A percentile compares a stretch with the other conserved stretches of the same genome.
phyloP scores from a whole-genome alignment of 306 rosid genomes.

The Adenanthera pavonina region DNA sequence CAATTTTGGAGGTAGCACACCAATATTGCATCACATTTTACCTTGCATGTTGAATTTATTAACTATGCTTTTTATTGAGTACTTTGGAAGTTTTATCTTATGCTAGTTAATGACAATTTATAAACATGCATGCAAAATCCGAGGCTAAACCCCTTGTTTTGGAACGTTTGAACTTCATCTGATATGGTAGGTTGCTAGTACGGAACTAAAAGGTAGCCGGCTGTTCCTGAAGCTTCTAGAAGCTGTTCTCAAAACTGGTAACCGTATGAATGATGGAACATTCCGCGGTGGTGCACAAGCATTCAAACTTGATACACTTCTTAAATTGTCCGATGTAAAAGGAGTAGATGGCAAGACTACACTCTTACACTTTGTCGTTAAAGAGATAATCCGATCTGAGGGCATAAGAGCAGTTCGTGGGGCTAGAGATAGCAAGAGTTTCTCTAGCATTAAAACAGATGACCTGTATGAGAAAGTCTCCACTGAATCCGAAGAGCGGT shows the following conservation, averaged over 20 bases:
- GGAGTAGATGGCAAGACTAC: slow-evolving; percentile 98
- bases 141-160: background rate
- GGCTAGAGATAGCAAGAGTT: slow-evolving; percentile 56
- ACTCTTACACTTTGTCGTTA: slow-evolving; percentile 90
- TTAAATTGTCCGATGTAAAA: slow-evolving; percentile 92
- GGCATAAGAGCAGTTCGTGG: slow-evolving; percentile 80
- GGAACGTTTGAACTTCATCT: slow-evolving; percentile 20
- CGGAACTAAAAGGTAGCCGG: slow-evolving; percentile 81
- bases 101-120: background rate
- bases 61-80: slow-evolving; percentile 19
- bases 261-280: slow-evolving; percentile 97
- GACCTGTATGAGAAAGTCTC: slow-evolving; percentile 51
- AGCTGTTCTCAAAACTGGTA: slow-evolving; percentile 99
- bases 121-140: background rate
- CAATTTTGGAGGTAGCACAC: slow-evolving; percentile 72
- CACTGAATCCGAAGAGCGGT: slow-evolving; percentile 66
- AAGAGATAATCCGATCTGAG: slow-evolving; percentile 92
- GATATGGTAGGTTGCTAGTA: slow-evolving; percentile 78
- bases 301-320: slow-evolving; percentile 91
- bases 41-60: slow-evolving; percentile 31
- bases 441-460: slow-evolving; percentile 60
- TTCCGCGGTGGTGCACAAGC: slow-evolving; percentile 98
- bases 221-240: slow-evolving; percentile 95
- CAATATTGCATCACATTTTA: slow-evolving; percentile 20
- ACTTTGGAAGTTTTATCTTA: background rate